Evolutionary conservation across 140 eudicot species (phyloP), one percentile per base, ranked within the genome.

Genomic region (Oenanthe javanica): DNA sequence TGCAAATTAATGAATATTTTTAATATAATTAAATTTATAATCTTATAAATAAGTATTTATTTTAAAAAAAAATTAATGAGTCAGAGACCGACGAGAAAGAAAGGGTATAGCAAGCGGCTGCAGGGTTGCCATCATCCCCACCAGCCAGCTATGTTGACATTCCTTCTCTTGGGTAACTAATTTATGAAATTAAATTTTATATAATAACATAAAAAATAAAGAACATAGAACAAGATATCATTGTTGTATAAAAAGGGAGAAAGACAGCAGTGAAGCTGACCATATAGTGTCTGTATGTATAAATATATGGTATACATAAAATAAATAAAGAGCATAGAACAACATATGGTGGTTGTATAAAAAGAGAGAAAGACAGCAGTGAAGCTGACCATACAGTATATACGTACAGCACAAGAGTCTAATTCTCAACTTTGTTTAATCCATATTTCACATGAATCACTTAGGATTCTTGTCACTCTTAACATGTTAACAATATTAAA

Each of bases 121-220:
- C 45, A 46, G 83, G 84, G 80, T 63, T 75, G 36, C 51, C 16
- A 76, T 63, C 31, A 31, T 1, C 77, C 72, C 79, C 79, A 80
- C 72, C 83, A 40, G 83, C 79, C 83, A 80, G 83, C 79, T 80
- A 80, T 72, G 83, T 52, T 80, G 83, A 80, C 79, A 80, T 72
- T 80, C 57, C 64, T 80, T 66, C 50, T 52, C 40, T 77, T 36
- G 13, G 40, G 66, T 36, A 79, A 63, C 4, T 31, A 47, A 64
- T 64, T 79, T 50, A 78, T 74, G 57, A 5, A 23, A 75, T 75
- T 75, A 75, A 9, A 9, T 25, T 10, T 5, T 42, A 74, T 9
- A 73, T 43, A 16, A 15, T 16, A 36, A 12, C 14, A 72, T 5
- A 72, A 42, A 18, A 45, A 1, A 16, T 40, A 14, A 72, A 42